Conservation (phyloP, 2,329 filamentous ascomycete genomes). For the Tolypocladium ophioglossoides region DNA sequence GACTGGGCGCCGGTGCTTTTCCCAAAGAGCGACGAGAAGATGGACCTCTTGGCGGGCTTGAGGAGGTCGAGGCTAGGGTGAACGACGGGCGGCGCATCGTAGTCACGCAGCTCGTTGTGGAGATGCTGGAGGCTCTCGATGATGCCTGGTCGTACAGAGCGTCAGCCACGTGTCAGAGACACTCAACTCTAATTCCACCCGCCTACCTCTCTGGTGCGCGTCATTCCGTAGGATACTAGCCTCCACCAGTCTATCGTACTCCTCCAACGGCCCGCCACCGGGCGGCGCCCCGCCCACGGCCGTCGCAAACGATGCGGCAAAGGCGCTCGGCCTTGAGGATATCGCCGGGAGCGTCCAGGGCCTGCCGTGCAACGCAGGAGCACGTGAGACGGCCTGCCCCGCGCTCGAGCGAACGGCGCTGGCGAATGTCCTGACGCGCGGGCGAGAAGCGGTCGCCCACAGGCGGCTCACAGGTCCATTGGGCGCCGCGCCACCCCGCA, state of each 20-base stretch:
- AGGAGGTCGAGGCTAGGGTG: slow-evolving; percentile 68
- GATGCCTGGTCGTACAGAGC: slow-evolving; percentile 50
- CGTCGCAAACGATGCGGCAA: slow-evolving; percentile 15
- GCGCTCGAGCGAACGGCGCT: neutral
- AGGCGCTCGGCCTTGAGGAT: neutral
- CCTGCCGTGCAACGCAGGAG: neutral
- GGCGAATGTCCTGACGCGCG: neutral
- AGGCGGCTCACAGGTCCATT: neutral
- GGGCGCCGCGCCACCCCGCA: neutral
- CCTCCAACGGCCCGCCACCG: slow-evolving; percentile 62
- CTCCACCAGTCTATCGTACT: slow-evolving; percentile 77
- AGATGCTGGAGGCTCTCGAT: slow-evolving; percentile 84
- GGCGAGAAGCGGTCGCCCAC: neutral
- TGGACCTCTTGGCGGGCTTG: slow-evolving; percentile 40
- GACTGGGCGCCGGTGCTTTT: slow-evolving; percentile 25
- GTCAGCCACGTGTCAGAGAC: neutral
- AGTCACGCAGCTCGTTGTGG: slow-evolving; percentile 68
- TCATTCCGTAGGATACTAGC: slow-evolving; percentile 71
- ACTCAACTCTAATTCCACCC: neutral
- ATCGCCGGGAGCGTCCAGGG: neutral
- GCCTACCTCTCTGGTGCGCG: slow-evolving; percentile 72
- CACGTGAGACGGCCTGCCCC: neutral
- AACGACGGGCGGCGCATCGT: slow-evolving; percentile 61
- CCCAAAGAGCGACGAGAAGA: slow-evolving; percentile 54
- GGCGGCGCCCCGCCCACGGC: slow-evolving; percentile 14